These are phyloP conservation scores for Penicillium desertorum DNA, from an alignment of 495 filamentous ascomycete genomes.

Conservation along the genomic window DNA sequence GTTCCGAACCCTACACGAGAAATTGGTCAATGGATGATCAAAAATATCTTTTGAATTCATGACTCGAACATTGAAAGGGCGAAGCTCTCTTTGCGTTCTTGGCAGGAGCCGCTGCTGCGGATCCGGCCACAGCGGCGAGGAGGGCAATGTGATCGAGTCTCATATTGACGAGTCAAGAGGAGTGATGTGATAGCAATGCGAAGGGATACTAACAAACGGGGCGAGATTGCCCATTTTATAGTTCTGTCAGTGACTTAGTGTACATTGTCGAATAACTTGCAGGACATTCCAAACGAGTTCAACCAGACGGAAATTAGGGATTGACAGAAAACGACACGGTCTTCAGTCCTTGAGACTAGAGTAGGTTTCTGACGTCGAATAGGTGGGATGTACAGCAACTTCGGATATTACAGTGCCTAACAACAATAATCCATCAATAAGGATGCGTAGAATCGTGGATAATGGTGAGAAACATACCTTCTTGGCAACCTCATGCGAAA, in stretches of 20 bases:
- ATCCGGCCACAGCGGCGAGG: conserved; percentile 30
- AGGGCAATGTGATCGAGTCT: conserved; percentile 25
- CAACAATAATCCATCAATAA: not conserved
- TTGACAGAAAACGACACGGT: conserved; percentile 21
- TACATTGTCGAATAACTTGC: not conserved
- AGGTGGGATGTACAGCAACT: not conserved
- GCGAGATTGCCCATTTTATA: conserved; percentile 1
- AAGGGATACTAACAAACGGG: not conserved
- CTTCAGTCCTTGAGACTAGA: not conserved
- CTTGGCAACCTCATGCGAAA: conserved; percentile 12
- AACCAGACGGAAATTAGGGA: conserved; percentile 1
- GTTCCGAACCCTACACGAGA: conserved; percentile 28
- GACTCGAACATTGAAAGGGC: conserved; percentile 24
- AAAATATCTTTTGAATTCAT: not conserved
- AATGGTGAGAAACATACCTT: not conserved
- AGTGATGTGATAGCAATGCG: not conserved
- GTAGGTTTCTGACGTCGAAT: not conserved
- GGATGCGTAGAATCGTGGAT: not conserved
- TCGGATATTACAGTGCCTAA: not conserved
- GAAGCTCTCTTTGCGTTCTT: conserved; percentile 27
- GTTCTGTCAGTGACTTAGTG: not conserved
- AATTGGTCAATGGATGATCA: not conserved
- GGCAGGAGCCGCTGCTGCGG: conserved; percentile 28
- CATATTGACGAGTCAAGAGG: conserved; percentile 22
- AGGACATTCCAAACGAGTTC: not conserved